Conservation (phyloP, 1,284 basidiomycete genomes). For the Puccinia coronata region DNA sequence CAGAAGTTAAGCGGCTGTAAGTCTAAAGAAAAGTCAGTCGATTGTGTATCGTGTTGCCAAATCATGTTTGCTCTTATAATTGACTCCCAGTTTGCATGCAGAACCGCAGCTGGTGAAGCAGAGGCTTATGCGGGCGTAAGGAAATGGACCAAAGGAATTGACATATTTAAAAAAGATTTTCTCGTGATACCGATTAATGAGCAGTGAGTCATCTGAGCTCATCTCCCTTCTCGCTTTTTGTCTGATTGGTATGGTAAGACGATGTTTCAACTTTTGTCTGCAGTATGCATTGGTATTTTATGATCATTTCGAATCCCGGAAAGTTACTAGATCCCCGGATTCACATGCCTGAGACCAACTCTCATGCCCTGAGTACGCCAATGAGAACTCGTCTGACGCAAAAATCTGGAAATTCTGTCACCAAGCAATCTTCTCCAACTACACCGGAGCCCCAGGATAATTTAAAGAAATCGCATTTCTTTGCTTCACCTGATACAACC, state of each 20-base stretch:
- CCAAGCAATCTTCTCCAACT: conserved; percentile 1
- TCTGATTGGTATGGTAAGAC: not conserved
- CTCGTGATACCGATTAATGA: conserved; percentile 96
- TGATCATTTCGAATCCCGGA: conserved; percentile 83
- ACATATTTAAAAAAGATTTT: conserved; percentile 83
- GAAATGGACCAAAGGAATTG: conserved; percentile 82
- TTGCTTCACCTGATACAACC: not conserved
- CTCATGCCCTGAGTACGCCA: conserved; percentile 13
- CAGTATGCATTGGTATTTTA: conserved; percentile 95
- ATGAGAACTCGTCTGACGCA: conserved; percentile 11
- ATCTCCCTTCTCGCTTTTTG: not conserved
- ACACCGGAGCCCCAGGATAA: conserved; percentile 5
- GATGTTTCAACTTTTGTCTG: not conserved
- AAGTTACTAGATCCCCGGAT: conserved; percentile 59
- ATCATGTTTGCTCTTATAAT: conserved; percentile 1
- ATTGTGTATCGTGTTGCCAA: conserved; percentile 2
- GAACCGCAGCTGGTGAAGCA: conserved; percentile 49
- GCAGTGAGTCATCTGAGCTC: conserved; percentile 64
- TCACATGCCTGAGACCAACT: not conserved
- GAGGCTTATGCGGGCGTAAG: conserved; percentile 77
- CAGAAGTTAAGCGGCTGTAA: conserved; percentile 76
- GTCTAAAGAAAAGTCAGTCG: conserved; percentile 63
- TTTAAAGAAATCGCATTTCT: not conserved
- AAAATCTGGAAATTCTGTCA: conserved; percentile 13
- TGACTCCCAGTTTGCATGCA: conserved; percentile 25